Evolutionary conservation across 106 monocot genomes (phyloP), one percentile per base, ranked within the genome.

Genomic region (Phalaenopsis aphrodite): DNA sequence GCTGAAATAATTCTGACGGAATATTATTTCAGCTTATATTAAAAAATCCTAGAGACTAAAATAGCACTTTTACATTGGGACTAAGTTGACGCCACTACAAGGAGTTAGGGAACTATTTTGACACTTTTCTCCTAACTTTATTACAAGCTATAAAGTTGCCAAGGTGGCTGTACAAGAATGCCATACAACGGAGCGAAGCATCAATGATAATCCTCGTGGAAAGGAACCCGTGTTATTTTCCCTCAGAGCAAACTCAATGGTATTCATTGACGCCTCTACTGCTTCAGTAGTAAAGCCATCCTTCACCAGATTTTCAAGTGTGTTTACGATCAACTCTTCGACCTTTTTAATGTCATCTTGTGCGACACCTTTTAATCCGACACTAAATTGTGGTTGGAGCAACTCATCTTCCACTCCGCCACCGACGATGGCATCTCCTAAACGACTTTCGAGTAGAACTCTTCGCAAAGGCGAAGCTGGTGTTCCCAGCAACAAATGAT

Each of bases 161-260:
- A 76, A 81, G 15, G 66, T 23, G 78, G 4, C 7, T 39, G 72
- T 42, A 37, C 67, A 24, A 81, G 42, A 66, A 1, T 78, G 41
- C 6, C 90, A 75, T 99, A 99, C 98, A 75, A 99, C 87, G 7
- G 98, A 94, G 17, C 94, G 90, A 85, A 99, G 94, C 98, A 99
- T 99, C 82, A 99, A 79, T 72, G 98, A 99, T 56, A 99, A 84
- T 74, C 98, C 98, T 80, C 98, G 81, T 61, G 98, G 98, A 64
- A 99, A 99, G 52, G 92, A 92, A 42, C 98, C 98, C 15, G 98
- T 99, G 78, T 99, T 99, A 87, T 99, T 99, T 88, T 99, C 98
- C 76, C 98, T 88, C 18, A 99, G 90, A 21, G 93, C 88, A 72
- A 99, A 99, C 79, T 99, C 98, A 41, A 99, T 94, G 2, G 98